phyloP scores from a whole-genome alignment of 2,329 filamentous ascomycete species.

The Cercospora canescens region DNA sequence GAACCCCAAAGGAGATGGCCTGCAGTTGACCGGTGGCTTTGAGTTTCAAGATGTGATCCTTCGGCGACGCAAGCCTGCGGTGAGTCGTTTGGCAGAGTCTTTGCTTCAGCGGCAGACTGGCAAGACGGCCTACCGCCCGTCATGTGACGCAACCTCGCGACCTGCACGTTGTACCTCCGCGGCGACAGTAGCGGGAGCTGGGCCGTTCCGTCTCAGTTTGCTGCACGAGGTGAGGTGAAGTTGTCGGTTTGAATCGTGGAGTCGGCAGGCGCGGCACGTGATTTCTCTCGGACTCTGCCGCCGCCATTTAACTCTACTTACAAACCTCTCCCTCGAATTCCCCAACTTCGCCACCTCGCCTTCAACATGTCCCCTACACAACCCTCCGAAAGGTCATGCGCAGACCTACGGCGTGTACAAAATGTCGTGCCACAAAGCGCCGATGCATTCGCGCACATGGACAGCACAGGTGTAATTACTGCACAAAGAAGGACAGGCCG shows the following conservation, averaged over 20 bases:
- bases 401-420: neutral
- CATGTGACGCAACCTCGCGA: neutral
- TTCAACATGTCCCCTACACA: no score
- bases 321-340: no score
- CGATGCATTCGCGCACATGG: neutral
- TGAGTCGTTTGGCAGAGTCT: neutral
- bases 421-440: neutral
- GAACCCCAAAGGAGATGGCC: neutral
- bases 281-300: no score
- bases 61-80: neutral
- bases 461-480: neutral
- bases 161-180: neutral
- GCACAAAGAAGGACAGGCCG: neutral
- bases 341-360: no score
- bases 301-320: no score
- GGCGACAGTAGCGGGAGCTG: neutral
- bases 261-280: no score
- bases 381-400: neutral
- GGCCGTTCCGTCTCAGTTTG: no score
- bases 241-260: no score
- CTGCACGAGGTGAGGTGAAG: no score
- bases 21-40: neutral
- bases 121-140: neutral
- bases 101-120: neutral
- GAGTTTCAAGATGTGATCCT: neutral